phyloP scores from a whole-genome alignment of 1,139 yeast genomes.

The Suzukiozyma palmioleophila region DNA sequence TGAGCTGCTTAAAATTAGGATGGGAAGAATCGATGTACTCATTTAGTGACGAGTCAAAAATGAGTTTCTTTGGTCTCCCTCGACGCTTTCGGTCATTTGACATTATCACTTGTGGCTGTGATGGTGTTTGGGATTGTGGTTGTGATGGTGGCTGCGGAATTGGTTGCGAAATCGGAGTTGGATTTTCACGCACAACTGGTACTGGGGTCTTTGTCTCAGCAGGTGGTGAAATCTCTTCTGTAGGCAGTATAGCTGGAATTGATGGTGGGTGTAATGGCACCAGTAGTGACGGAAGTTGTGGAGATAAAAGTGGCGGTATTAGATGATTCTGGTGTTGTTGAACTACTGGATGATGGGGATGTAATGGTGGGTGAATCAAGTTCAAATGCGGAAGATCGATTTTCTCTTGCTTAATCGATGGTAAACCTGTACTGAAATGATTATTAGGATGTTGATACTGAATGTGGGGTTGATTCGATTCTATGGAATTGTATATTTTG shows the following conservation, averaged over 20 bases:
- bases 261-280: background rate
- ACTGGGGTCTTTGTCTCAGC: constrained; percentile 5
- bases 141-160: constrained; percentile 6
- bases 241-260: background rate
- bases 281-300: background rate
- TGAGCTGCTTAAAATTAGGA: constrained; percentile 39
- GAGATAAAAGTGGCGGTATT: background rate
- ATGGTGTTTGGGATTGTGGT: constrained; percentile 2
- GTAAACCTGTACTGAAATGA: background rate
- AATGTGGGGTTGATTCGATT: background rate
- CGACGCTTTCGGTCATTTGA: constrained; percentile 29
- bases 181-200: constrained; percentile 5
- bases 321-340: constrained; percentile 7
- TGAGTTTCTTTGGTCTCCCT: constrained; percentile 43
- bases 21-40: constrained; percentile 42
- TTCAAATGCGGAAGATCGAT: background rate
- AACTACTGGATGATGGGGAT: background rate
- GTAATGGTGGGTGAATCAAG: background rate
- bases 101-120: constrained; percentile 5
- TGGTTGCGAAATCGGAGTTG: constrained; percentile 6
- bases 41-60: constrained; percentile 40
- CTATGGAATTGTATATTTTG: background rate
- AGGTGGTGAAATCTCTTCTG: too few relatives aligned
- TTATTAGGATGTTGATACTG: background rate
- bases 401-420: background rate